Evolutionary conservation across 306 rosid species (phyloP).

Genomic region (Lithocarpus polystachyus): DNA sequence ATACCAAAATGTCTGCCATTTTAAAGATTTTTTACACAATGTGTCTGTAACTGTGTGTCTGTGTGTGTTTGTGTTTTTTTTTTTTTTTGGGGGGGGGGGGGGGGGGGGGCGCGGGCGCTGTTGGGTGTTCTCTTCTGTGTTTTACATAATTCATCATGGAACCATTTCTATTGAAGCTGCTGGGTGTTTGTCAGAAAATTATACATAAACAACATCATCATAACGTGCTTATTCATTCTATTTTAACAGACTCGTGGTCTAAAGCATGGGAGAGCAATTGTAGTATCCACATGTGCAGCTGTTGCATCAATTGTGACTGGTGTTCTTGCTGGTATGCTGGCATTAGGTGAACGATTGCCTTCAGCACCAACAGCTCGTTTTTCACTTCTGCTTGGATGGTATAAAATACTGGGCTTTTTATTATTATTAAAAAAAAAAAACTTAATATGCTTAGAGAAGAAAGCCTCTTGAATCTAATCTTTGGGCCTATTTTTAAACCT

Average conservation of each 20-base stretch:
- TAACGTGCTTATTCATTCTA: slow-evolving; percentile 7
- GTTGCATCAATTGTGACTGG: slow-evolving; percentile 97
- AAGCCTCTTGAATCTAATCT: neutral
- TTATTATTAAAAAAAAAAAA: neutral
- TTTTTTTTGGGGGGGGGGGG: neutral
- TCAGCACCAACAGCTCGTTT: slow-evolving; percentile 79
- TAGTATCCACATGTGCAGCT: slow-evolving; percentile 91
- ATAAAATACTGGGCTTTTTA: slow-evolving; percentile 18
- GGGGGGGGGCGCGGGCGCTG: neutral
- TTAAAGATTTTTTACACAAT: neutral
- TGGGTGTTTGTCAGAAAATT: slow-evolving; percentile 1
- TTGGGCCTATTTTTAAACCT: neutral
- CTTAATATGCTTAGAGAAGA: neutral
- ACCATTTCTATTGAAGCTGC: neutral
- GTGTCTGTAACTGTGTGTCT: too few species aligned
- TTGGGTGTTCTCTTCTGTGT: neutral
- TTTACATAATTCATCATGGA: neutral
- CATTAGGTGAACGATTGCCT: slow-evolving; percentile 89
- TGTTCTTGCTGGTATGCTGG: slow-evolving; percentile 97
- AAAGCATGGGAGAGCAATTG: slow-evolving; percentile 94
- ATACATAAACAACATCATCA: slow-evolving; percentile 8
- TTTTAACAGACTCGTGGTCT: slow-evolving; percentile 78
- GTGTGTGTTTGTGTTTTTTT: neutral
- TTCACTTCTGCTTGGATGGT: slow-evolving; percentile 90
- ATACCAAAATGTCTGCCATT: neutral